Evolutionary conservation across 768 basidiomycete species (phyloP).

Genomic region (Amanita polypyramis): DNA sequence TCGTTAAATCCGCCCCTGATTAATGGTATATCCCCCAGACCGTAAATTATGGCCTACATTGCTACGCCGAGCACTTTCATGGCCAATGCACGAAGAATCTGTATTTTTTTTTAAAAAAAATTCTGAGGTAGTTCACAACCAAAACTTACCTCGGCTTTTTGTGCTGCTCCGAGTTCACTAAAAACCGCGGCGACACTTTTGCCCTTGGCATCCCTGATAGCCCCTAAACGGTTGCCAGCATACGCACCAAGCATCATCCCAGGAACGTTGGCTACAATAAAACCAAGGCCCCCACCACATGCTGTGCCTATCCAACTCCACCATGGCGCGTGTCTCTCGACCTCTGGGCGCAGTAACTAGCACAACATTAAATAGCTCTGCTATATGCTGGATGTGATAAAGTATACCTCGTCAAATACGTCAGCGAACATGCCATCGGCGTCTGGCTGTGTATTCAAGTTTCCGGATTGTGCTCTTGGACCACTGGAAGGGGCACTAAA

Average conservation of each 20-base stretch:
- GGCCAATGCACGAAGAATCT: conserved; percentile 78
- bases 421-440: conserved; percentile 73
- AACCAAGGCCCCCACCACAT: conserved; percentile 59
- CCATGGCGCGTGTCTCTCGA: conserved; percentile 57
- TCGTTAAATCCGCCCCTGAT: background rate
- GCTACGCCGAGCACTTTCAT: conserved; percentile 75
- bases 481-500: conserved; percentile 25
- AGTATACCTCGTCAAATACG: conserved; percentile 79
- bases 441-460: conserved; percentile 41
- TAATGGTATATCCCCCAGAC: background rate
- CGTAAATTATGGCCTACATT: conserved; percentile 14
- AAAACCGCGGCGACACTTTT: conserved; percentile 91
- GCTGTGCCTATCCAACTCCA: conserved; percentile 71
- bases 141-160: conserved; percentile 76
- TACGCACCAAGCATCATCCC: conserved; percentile 79
- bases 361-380: background rate
- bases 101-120: background rate
- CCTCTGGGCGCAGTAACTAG: conserved; percentile 73
- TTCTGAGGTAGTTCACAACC: background rate
- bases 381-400: background rate
- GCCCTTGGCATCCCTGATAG: conserved; percentile 88
- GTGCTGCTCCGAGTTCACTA: conserved; percentile 54
- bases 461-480: background rate
- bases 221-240: conserved; percentile 86
- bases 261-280: conserved; percentile 68